These are phyloP conservation scores for Candida tibetensis DNA, from an alignment of 805 yeast species.

Conservation along the genomic window DNA sequence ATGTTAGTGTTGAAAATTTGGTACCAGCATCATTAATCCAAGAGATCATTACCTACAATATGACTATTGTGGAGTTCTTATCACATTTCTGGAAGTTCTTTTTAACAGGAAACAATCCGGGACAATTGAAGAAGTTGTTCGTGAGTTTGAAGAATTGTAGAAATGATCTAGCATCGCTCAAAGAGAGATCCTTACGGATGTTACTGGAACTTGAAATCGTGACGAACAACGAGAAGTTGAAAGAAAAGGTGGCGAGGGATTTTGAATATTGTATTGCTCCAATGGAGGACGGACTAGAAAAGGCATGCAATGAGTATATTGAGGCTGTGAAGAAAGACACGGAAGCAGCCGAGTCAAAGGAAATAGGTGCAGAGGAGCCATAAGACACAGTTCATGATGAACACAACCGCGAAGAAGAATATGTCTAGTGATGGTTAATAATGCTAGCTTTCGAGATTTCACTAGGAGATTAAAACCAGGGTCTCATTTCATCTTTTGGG, in stretches of 20 bases:
- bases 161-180: conserved; percentile 25
- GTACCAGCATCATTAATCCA: conserved; percentile 29
- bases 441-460: too few species aligned
- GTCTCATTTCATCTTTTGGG: too few species aligned
- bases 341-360: conserved; percentile 4
- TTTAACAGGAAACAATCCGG: conserved; percentile 35
- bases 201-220: conserved; percentile 16
- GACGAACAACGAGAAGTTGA: conserved; percentile 26
- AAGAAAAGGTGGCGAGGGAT: conserved; percentile 33
- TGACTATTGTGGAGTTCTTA: conserved; percentile 41
- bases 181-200: conserved; percentile 17
- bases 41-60: conserved; percentile 36
- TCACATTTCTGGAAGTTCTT: conserved; percentile 44
- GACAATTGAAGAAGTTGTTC: conserved; percentile 37
- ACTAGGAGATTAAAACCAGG: too few species aligned
- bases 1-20: conserved; percentile 25
- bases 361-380: too few species aligned
- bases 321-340: conserved; percentile 25
- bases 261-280: conserved; percentile 32
- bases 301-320: conserved; percentile 35
- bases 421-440: too few species aligned
- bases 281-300: conserved; percentile 28
- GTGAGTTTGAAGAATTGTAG: conserved; percentile 36
- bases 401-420: too few species aligned
- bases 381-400: too few species aligned